Evolutionary conservation across 2,329 filamentous ascomycete species (phyloP).

Genomic region (Colletotrichum eremochloae): DNA sequence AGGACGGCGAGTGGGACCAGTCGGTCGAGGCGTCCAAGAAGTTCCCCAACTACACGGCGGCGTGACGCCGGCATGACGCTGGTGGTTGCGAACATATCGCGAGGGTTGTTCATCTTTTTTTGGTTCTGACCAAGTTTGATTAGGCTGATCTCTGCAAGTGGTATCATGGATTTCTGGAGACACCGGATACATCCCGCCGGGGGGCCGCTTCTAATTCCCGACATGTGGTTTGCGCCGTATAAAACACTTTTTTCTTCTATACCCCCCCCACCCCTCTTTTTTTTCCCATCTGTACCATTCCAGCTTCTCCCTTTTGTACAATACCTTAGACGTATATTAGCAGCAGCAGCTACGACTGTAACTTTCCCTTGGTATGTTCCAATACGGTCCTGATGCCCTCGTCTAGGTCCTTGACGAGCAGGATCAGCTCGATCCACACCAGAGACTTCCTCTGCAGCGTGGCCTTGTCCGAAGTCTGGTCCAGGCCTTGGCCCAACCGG

Average conservation of each 20-base stretch:
- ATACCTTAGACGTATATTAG: neutral
- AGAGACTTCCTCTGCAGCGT: slow-evolving; percentile 63
- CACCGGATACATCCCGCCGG: slow-evolving; percentile 28
- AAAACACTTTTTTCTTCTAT: slow-evolving; percentile 19
- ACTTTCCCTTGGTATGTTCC: slow-evolving; percentile 61
- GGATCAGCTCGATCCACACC: slow-evolving; percentile 67
- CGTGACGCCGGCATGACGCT: neutral
- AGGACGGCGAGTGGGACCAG: slow-evolving; percentile 36
- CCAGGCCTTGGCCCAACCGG: slow-evolving; percentile 67
- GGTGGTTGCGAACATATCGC: neutral
- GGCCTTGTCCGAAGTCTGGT: slow-evolving; percentile 60
- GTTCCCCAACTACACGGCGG: slow-evolving; percentile 35
- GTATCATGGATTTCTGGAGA: slow-evolving; percentile 33
- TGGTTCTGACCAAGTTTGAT: slow-evolving; percentile 21
- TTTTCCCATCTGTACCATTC: slow-evolving; percentile 5
- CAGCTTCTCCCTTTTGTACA: slow-evolving; percentile 6
- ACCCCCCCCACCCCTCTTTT: neutral
- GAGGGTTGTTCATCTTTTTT: neutral
- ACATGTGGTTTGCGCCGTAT: slow-evolving; percentile 23
- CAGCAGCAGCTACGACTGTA: slow-evolving; percentile 45
- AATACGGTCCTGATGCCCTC: slow-evolving; percentile 68
- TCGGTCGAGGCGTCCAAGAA: slow-evolving; percentile 35
- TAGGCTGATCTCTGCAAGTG: slow-evolving; percentile 39
- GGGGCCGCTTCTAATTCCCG: slow-evolving; percentile 30
- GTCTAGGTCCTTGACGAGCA: slow-evolving; percentile 66